A percentile compares a stretch with the other conserved stretches of the same genome.
Evolutionary conservation across 345 rosid species (phyloP).

Genomic region (Cardamine resedifolia): DNA sequence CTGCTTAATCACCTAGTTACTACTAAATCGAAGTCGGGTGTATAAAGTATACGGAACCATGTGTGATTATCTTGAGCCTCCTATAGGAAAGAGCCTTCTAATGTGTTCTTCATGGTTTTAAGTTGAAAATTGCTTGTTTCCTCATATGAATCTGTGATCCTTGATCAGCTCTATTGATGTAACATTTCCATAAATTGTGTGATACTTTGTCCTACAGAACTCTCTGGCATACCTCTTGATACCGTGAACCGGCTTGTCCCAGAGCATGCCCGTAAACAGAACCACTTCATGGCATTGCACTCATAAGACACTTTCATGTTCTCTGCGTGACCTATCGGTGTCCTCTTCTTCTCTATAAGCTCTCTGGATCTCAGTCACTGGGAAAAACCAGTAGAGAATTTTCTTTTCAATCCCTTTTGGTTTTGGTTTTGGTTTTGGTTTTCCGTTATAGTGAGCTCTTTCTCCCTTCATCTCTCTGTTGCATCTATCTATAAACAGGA

Average conservation of each 20-base stretch:
- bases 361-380: slow-evolving; percentile 10
- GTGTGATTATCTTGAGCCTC: no score
- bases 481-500: slow-evolving; percentile 3
- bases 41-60: no score
- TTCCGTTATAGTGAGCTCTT: neutral
- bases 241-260: slow-evolving; percentile 65
- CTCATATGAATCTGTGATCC: neutral
- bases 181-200: neutral
- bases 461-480: neutral
- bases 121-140: neutral
- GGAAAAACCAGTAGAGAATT: neutral
- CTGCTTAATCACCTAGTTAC: neutral
- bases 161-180: neutral
- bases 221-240: slow-evolving; percentile 64
- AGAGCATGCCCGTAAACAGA: slow-evolving; percentile 82
- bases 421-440: neutral
- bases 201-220: slow-evolving; percentile 43
- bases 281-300: slow-evolving; percentile 84
- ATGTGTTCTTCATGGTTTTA: neutral
- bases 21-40: no score
- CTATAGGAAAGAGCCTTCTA: neutral
- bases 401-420: neutral
- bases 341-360: neutral
- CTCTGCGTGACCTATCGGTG: neutral
- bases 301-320: slow-evolving; percentile 28